Evolutionary conservation across 495 filamentous ascomycete genomes (phyloP).

Genomic region (Penicillium alfredii): DNA sequence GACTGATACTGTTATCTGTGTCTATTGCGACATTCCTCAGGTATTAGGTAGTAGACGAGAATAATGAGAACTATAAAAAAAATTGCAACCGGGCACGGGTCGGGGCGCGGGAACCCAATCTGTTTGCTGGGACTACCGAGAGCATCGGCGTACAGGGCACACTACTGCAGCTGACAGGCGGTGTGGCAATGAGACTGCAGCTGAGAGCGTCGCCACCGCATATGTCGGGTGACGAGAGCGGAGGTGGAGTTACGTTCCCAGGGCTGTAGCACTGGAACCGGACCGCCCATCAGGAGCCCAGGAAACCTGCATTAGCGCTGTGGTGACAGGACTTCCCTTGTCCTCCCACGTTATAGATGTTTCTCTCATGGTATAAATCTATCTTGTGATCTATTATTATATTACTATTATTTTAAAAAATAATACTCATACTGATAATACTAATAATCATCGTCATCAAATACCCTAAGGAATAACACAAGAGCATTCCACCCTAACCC

Average conservation of each 20-base stretch:
- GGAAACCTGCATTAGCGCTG: conserved; percentile 42
- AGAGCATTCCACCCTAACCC: too few relatives aligned
- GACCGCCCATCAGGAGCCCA: conserved; percentile 28
- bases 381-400: too few relatives aligned
- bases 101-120: conserved; percentile 1
- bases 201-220: conserved; percentile 16
- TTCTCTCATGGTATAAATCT: too few relatives aligned
- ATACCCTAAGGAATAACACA: too few relatives aligned
- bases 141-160: conserved; percentile 21
- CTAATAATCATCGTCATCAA: too few relatives aligned
- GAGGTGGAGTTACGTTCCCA: conserved; percentile 31
- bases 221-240: conserved; percentile 20
- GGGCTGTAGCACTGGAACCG: conserved; percentile 36
- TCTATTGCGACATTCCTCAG: conserved; percentile 4
- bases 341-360: conserved; percentile 29
- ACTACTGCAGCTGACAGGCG: conserved; percentile 27
- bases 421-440: too few relatives aligned
- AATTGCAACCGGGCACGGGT: neutral
- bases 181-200: conserved; percentile 32
- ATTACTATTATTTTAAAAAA: too few relatives aligned
- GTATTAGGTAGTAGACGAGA: too few relatives aligned
- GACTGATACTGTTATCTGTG: conserved; percentile 11
- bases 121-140: conserved; percentile 4
- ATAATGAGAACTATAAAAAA: too few relatives aligned
- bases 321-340: conserved; percentile 28